Base-by-base conservation (phyloP, 345 rosid species). In the Barbarea vulgaris region DNA sequence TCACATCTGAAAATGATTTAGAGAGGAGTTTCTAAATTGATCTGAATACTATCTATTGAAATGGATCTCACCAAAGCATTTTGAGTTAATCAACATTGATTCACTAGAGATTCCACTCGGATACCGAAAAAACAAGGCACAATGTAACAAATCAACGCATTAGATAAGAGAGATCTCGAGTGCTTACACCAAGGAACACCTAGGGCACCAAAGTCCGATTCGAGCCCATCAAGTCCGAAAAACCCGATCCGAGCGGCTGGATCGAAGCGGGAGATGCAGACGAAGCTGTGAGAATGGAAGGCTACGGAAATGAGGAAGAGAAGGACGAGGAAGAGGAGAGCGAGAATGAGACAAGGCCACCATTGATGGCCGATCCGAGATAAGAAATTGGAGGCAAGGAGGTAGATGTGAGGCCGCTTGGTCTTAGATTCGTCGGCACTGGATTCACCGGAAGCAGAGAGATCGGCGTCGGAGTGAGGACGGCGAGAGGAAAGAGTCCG, bases 151-250 rank as follows among this genome's bases (percentile, higher is more conserved):
- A 71, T 1, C 11, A 64, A 69, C 15, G 47, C 11, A n/a, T 37
- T 25, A 9, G 30, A 41, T 7, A 56, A 11, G 1, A 39, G 70
- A 63, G 53, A 66, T 74, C 21, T 48, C 9, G 74, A 75, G 70
- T 65, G 81, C 98, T 88, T 90, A 95, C 99, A 95, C 97, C 98
- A 96, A 80, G 99, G 99, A 73, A 91, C 99, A 67, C 99, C 99
- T 21, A 96, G 89, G 74, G 81, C 81, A 18, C 96, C 99, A 72
- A 96, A 96, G 68, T 93, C 97, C 22, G 96, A 90, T 52, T 87
- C 98, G 46, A 89, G 82, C 2, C 94, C 97, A 30, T 91, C 97
- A 41, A 88, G 62, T 1, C 90, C 93, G 74, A 85, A 89, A 60
- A 88, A 85, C 21, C 87, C 91, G 79, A 83, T 83, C 73, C 97